These are phyloP conservation scores for Paecilomyces fulvus DNA, from an alignment of 2,329 filamentous ascomycete species.

Conservation along the genomic window DNA sequence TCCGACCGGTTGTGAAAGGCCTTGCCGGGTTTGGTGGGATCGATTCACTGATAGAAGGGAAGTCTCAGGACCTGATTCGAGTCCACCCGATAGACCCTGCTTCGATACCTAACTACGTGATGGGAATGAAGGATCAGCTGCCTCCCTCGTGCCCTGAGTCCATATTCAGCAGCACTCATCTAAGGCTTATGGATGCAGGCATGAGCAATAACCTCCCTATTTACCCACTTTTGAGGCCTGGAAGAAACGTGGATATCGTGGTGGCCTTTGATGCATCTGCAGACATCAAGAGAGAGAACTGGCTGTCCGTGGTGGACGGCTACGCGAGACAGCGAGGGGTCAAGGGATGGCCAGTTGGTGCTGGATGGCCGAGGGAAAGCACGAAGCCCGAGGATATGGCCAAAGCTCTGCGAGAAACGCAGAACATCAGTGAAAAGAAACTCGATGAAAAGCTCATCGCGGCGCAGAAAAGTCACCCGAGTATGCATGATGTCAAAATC, in stretches of 20 bases:
- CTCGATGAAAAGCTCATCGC: constrained; percentile 56
- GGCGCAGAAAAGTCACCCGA: constrained; percentile 40
- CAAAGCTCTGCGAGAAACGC: constrained; percentile 58
- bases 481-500: constrained; percentile 2
- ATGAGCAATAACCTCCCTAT: constrained; percentile 99
- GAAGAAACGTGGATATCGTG: constrained; percentile 78
- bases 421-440: constrained; percentile 52
- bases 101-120: constrained; percentile 78
- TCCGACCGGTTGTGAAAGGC: constrained; percentile 70
- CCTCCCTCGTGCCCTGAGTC: constrained; percentile 69
- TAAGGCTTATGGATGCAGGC: constrained; percentile 89
- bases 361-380: constrained; percentile 73
- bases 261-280: constrained; percentile 92
- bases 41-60: constrained; percentile 73
- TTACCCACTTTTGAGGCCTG: constrained; percentile 83
- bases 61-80: constrained; percentile 76
- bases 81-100: constrained; percentile 93
- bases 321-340: constrained; percentile 85
- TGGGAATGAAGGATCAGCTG: constrained; percentile 69
- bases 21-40: constrained; percentile 67
- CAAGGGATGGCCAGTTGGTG: constrained; percentile 87
- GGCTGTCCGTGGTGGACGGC: constrained; percentile 85
- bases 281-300: constrained; percentile 89
- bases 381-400: constrained; percentile 53
- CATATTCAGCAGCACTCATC: constrained; percentile 61